A percentile compares a stretch with the other conserved stretches of the same genome.
Evolutionary conservation across 208 protist genomes (phyloP).

Genomic region (Acanthamoeba royreba): DNA sequence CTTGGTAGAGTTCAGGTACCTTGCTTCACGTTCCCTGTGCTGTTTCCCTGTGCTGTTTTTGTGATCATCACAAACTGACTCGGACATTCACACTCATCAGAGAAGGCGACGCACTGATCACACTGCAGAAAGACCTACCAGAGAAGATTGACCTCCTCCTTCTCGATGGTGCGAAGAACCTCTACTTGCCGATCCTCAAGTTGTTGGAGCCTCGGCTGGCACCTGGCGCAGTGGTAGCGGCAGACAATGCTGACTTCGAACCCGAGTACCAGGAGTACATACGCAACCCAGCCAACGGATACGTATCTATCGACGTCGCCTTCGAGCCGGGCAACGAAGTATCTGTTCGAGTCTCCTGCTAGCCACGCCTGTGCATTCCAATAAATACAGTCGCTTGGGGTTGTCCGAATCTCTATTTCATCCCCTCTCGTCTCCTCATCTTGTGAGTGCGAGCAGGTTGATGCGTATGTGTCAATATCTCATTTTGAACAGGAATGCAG

Average conservation of each 20-base stretch:
- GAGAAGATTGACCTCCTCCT: background rate
- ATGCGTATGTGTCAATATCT: too few species aligned
- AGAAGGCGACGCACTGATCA: background rate
- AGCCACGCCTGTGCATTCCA: too few species aligned
- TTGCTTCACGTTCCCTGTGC: background rate
- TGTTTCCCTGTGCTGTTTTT: background rate
- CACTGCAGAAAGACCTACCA: background rate
- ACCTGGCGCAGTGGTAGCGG: background rate
- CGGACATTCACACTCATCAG: background rate
- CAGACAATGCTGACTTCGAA: background rate
- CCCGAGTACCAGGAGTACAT: background rate
- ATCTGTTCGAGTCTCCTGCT: background rate
- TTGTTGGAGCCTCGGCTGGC: background rate
- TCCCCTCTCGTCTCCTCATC: too few species aligned
- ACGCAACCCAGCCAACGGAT: background rate
- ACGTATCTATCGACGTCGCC: background rate
- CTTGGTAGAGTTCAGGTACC: background rate
- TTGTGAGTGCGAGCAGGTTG: too few species aligned
- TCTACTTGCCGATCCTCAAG: background rate
- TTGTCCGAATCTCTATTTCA: too few species aligned
- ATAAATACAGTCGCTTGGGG: too few species aligned
- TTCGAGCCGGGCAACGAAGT: background rate
- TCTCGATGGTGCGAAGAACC: slow-evolving; percentile 6
- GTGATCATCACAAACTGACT: background rate
- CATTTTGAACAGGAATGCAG: too few species aligned